Percentiles rank a stretch among this genome's conserved stretches.
phyloP scores from a whole-genome alignment of 305 asterid genomes.

The Andrographis paniculata region DNA sequence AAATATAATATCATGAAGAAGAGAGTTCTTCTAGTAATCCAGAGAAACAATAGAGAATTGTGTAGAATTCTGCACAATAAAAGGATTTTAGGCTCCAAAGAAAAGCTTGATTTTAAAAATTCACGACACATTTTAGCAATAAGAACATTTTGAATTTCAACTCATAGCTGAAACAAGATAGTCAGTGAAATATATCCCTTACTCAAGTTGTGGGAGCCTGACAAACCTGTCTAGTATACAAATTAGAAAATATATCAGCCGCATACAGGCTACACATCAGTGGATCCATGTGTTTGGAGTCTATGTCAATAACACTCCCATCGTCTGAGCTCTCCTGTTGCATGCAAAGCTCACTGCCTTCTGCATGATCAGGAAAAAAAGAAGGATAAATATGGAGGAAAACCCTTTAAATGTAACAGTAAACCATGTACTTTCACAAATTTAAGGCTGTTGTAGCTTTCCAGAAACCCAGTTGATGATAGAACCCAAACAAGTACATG shows the following conservation, averaged over 20 bases:
- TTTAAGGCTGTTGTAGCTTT: constrained; percentile 11
- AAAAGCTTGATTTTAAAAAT: too few species aligned
- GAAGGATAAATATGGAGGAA: constrained; percentile 22
- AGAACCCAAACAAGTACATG: constrained; percentile 12
- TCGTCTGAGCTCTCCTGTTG: constrained; percentile 33
- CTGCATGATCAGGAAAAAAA: constrained; percentile 37
- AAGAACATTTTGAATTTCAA: constrained; percentile 5
- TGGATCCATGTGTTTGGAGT: constrained; percentile 64
- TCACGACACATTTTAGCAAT: too few species aligned
- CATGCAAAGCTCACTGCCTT: constrained; percentile 21
- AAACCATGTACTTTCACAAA: constrained; percentile 10
- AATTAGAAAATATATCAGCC: constrained; percentile 53
- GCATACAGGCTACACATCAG: constrained; percentile 85
- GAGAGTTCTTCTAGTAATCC: constrained; percentile 2
- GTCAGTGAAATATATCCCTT: constrained; percentile 4
- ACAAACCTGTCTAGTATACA: constrained; percentile 62
- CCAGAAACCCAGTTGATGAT: constrained; percentile 5
- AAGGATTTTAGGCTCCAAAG: constrained; percentile 7
- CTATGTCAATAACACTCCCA: constrained; percentile 48
- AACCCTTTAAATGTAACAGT: constrained; percentile 10
- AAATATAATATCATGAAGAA: constrained; percentile 6
- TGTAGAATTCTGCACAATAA: constrained; percentile 1
- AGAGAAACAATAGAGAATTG: constrained; percentile 12
- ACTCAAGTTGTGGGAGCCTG: constrained; percentile 16
- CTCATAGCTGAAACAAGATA: constrained; percentile 10